These are phyloP conservation scores for Pinus albicaulis DNA, from an alignment of 75 land plant genomes.

Conservation along the genomic window DNA sequence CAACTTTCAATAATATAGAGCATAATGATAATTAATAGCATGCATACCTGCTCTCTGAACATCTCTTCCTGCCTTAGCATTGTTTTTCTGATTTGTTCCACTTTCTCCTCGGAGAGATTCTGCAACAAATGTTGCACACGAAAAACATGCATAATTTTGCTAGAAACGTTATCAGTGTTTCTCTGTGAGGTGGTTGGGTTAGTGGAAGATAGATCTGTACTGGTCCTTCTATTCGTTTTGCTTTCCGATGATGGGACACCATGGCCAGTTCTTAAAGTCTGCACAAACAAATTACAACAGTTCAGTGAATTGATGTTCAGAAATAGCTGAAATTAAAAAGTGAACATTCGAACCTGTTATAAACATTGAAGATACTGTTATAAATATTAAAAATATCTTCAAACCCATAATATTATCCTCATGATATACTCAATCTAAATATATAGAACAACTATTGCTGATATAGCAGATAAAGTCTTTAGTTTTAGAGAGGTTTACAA, in stretches of 20 bases:
- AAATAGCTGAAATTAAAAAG: too few species aligned
- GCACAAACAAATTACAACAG: background rate
- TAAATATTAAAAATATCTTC: too few species aligned
- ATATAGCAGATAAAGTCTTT: too few species aligned
- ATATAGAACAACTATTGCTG: too few species aligned
- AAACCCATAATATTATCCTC: too few species aligned
- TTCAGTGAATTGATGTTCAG: background rate
- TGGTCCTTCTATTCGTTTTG: background rate
- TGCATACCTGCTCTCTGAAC: constrained; percentile 8
- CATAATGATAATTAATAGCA: too few species aligned
- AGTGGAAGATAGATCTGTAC: background rate
- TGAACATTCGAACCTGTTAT: too few species aligned
- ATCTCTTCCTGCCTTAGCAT: constrained; percentile 6
- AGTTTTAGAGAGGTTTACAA: too few species aligned
- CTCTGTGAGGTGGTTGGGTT: background rate
- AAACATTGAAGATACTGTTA: too few species aligned
- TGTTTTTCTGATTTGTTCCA: constrained; percentile 5
- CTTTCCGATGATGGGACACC: constrained; percentile 5
- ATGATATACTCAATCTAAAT: too few species aligned
- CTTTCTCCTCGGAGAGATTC: constrained; percentile 4
- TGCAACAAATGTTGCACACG: background rate
- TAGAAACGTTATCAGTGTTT: background rate
- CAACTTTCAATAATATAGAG: too few species aligned
- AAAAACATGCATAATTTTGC: constrained; percentile 6
- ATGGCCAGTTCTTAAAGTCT: background rate